phyloP scores from a whole-genome alignment of 2,329 filamentous ascomycete species.

The Alternaria infectoria region DNA sequence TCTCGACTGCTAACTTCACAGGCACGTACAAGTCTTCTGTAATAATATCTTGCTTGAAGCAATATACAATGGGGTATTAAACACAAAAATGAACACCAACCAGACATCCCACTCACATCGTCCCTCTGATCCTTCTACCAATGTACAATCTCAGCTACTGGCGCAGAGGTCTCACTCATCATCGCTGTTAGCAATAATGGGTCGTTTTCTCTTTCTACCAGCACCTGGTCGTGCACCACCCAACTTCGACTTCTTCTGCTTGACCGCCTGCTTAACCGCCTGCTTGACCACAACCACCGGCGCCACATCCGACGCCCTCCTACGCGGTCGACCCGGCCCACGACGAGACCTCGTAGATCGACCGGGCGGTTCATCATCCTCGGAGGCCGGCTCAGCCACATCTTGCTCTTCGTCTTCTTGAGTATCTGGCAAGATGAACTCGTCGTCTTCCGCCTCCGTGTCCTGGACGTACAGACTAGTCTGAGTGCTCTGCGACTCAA shows the following conservation, averaged over 20 bases:
- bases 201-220: constrained; percentile 22
- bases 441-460: constrained; percentile 17
- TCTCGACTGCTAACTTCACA: neutral
- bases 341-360: neutral
- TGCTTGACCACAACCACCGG: constrained; percentile 1
- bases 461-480: constrained; percentile 12
- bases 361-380: neutral
- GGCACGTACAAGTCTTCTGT: neutral
- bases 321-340: neutral
- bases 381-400: neutral
- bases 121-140: neutral
- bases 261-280: neutral
- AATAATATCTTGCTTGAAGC: neutral
- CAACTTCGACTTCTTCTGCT: constrained; percentile 6
- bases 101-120: neutral
- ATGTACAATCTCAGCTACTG: neutral
- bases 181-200: constrained; percentile 17
- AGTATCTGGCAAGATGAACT: constrained; percentile 2
- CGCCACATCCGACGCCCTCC: neutral
- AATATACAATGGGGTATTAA: neutral
- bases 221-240: constrained; percentile 10
- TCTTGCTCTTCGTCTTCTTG: neutral
- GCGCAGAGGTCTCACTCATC: constrained; percentile 12
- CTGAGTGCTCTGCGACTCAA: constrained; percentile 1
- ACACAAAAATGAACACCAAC: neutral